Conservation (phyloP, 306 rosid species). For the Erythrophleum fordii region DNA sequence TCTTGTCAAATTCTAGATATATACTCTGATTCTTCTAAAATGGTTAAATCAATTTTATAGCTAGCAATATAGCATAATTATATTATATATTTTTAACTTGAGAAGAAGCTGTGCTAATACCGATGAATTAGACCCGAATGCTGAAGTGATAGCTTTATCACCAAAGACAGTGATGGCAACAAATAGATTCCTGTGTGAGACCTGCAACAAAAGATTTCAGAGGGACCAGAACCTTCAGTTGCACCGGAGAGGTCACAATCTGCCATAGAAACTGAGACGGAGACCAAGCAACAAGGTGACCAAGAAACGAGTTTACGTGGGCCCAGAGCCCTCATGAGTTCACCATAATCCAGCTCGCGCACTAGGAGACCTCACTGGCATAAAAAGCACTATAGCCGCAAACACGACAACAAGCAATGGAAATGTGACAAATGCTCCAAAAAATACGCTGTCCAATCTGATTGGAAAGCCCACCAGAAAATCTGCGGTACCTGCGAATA, state of each 20-base stretch:
- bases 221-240: conserved; percentile 84
- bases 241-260: conserved; percentile 80
- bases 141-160: conserved; percentile 77
- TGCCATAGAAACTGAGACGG: conserved; percentile 81
- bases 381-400: conserved; percentile 76
- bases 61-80: not conserved
- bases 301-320: conserved; percentile 69
- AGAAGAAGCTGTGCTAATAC: not conserved
- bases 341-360: conserved; percentile 81
- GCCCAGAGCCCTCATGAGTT: conserved; percentile 72
- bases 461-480: conserved; percentile 84
- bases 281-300: conserved; percentile 55
- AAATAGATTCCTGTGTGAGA: conserved; percentile 81
- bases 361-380: conserved; percentile 75
- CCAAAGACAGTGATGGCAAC: conserved; percentile 81
- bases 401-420: conserved; percentile 85
- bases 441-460: conserved; percentile 80
- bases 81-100: too few relatives aligned
- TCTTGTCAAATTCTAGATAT: too few relatives aligned
- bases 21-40: too few relatives aligned
- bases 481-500: conserved; percentile 86
- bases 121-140: conserved; percentile 63
- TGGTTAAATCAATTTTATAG: not conserved
- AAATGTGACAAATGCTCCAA: conserved; percentile 78
- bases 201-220: conserved; percentile 80